phyloP scores from a whole-genome alignment of 306 rosid genomes.

The Cucurbita pepo region DNA sequence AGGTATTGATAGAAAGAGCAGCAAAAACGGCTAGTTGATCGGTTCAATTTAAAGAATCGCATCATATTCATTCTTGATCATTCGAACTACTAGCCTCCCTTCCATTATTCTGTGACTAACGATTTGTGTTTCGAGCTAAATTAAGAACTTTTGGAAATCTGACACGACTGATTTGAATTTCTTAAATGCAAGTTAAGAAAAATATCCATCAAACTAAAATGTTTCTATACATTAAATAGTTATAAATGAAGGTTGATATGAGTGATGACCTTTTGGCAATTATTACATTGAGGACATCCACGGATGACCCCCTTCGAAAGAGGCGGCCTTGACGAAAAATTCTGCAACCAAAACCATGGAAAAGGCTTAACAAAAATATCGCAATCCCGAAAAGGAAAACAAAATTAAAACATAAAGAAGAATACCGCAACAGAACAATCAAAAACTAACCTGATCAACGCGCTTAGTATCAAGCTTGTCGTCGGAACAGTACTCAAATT shows the following conservation, averaged over 20 bases:
- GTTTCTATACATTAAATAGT: not conserved
- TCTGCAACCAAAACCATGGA: constrained; percentile 41
- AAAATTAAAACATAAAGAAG: not conserved
- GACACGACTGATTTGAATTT: not conserved
- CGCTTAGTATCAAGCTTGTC: constrained; percentile 54
- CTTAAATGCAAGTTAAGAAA: not conserved
- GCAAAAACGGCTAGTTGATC: not conserved
- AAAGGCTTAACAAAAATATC: constrained; percentile 15
- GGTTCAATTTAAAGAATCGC: not conserved
- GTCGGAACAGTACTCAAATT: constrained; percentile 28
- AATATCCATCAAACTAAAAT: not conserved
- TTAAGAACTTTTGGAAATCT: not conserved
- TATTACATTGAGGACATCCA: constrained; percentile 73
- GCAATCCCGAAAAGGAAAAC: constrained; percentile 2
- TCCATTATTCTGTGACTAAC: not conserved
- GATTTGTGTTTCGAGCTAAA: not conserved
- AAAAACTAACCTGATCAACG: constrained; percentile 54
- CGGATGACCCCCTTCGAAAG: constrained; percentile 83
- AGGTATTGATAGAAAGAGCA: not conserved
- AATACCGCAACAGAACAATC: constrained; percentile 10
- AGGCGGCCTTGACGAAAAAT: constrained; percentile 27
- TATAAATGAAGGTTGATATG: not conserved
- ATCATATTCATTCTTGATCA: not conserved
- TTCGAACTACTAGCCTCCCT: constrained; percentile 4
- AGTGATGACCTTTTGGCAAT: constrained; percentile 69